Conservation (phyloP, 306 rosid species). For the Sechiopsis laciniata region DNA sequence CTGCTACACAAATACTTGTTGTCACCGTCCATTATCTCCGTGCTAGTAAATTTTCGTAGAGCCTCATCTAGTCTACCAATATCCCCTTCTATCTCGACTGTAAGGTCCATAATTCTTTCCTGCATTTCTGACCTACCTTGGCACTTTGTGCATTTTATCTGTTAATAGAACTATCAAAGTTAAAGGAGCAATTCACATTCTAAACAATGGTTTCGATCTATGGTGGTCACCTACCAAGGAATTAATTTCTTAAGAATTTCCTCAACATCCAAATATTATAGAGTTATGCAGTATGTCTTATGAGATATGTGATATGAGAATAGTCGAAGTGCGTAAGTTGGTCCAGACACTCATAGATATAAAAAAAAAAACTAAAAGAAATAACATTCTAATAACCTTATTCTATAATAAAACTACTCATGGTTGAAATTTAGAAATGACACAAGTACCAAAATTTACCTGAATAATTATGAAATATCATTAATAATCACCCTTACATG, state of each 20-base stretch:
- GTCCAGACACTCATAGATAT: too few species aligned
- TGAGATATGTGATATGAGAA: too few species aligned
- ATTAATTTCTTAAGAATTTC: too few species aligned
- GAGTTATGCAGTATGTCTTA: too few species aligned
- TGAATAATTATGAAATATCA: neutral
- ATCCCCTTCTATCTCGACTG: constrained; percentile 94
- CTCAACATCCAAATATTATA: too few species aligned
- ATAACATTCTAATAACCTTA: neutral
- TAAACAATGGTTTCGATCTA: neutral
- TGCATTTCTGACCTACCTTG: constrained; percentile 86
- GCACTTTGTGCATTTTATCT: constrained; percentile 92
- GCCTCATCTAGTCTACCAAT: constrained; percentile 78
- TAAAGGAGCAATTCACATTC: constrained; percentile 4
- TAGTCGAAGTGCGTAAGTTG: too few species aligned
- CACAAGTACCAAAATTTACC: neutral
- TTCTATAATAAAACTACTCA: neutral
- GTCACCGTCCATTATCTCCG: constrained; percentile 88
- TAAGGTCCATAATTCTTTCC: constrained; percentile 93
- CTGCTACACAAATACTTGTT: constrained; percentile 91
- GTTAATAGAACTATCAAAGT: constrained; percentile 29
- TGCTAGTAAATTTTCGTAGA: constrained; percentile 62
- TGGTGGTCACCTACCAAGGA: too few species aligned
- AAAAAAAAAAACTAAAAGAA: too few species aligned
- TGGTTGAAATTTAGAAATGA: neutral
- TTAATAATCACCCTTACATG: neutral